Base-by-base conservation (phyloP, 2,329 filamentous ascomycete species). In the Periglandula ipomoeae region DNA sequence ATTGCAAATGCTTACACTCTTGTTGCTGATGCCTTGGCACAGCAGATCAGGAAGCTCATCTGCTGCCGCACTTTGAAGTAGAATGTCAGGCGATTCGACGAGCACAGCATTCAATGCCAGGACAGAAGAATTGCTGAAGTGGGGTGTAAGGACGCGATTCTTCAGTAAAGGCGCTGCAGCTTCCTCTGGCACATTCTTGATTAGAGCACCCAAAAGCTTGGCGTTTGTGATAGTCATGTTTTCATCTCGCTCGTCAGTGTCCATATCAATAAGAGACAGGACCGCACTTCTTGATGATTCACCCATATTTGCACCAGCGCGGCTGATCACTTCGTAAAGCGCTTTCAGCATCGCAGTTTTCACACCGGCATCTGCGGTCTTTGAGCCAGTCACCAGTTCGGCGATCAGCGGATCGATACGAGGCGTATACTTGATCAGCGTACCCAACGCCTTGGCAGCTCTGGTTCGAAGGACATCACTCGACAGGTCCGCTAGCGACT, bases 331-430 rank as follows among this genome's bases (percentile, higher is more conserved):
- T 62, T 97, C 91, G 62, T 94, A 96, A 41, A 98, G 70, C 3
- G 93, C 93, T 72, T 94, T 95, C 59, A 98, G 77, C 93, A 98
- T 98, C 24, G 93, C 93, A 56, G 86, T 93, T 68, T 82, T 87
- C 55, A 98, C 93, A 41, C 91, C 91, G 5, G 81, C 63, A 61
- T 97, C 91, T 20, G 61, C 53, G 0, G 93, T 97, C 73, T 91
- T 96, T 23, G 89, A 93, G 42, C 93, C 93, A n/a, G 93, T 87
- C 19, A 97, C 89, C 43, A 98, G 77, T 68, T 98, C 93, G 52
- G 79, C 72, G 55, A 98, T 94, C 48, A 98, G 77, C 45, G 94
- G 93, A 66, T 98, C 94, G 22, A 98, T 88, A 61, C 94, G 84
- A 23, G 93, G 91, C 1, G 91, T 97, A 61, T 96, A 81, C 52